phyloP scores from a whole-genome alignment of 2,329 filamentous ascomycete species.

The Aschersonia sp. region DNA sequence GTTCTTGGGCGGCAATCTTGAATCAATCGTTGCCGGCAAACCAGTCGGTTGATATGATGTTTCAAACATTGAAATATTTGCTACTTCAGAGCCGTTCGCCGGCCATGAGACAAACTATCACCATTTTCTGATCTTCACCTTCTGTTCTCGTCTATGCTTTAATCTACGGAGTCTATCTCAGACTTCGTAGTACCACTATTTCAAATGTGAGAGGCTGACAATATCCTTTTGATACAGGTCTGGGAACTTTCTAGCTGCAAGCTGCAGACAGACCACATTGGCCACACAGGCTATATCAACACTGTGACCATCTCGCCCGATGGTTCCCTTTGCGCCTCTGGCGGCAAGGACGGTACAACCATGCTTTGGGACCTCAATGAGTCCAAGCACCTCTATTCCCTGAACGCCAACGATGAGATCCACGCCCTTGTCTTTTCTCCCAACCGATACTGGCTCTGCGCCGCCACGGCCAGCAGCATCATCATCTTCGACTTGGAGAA shows the following conservation, averaged over 20 bases:
- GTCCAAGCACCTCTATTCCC: conserved; percentile 99
- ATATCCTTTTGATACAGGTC: conserved; percentile 43
- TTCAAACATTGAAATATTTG: conserved; percentile 96
- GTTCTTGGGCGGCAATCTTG: conserved; percentile 21
- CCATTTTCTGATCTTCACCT: conserved; percentile 59
- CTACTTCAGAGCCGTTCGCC: conserved; percentile 93
- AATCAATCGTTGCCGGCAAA: too few relatives aligned
- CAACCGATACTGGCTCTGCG: conserved; percentile 99
- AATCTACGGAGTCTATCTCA: too few relatives aligned
- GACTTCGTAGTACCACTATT: too few relatives aligned
- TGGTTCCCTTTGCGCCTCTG: conserved; percentile 95
- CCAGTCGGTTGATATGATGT: conserved; percentile 52
- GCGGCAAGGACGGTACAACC: conserved; percentile 98
- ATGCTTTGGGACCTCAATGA: conserved; percentile 99
- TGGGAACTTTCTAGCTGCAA: conserved; percentile 99
- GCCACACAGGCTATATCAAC: conserved; percentile 99
- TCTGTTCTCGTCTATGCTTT: background rate
- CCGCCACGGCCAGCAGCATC: conserved; percentile 92
- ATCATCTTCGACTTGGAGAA: conserved; percentile 99
- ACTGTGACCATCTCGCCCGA: conserved; percentile 99
- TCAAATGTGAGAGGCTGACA: background rate
- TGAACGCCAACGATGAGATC: conserved; percentile 99
- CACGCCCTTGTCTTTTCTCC: conserved; percentile 99
- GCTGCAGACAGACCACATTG: conserved; percentile 99
- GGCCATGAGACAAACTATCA: conserved; percentile 97